phyloP scores from a whole-genome alignment of 2,329 filamentous ascomycete genomes.

The Pseudogymnoascus verrucosus region DNA sequence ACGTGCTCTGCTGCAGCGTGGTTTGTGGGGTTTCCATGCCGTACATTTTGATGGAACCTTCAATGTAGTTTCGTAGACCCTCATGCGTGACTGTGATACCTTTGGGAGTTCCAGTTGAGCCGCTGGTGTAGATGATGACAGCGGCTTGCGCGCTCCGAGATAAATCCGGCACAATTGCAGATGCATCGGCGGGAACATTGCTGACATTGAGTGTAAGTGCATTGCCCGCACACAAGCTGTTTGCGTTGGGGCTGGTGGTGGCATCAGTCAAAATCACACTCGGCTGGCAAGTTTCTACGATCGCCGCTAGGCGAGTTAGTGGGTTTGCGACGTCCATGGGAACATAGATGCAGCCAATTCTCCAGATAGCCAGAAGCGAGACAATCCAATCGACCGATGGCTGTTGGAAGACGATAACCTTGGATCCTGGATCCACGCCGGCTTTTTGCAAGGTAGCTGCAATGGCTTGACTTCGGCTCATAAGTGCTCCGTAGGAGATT shows the following conservation, averaged over 20 bases:
- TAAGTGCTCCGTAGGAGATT: conserved; percentile 32
- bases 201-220: conserved; percentile 7
- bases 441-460: conserved; percentile 22
- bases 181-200: conserved; percentile 13
- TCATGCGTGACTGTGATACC: conserved; percentile 30
- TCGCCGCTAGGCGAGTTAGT: conserved; percentile 24
- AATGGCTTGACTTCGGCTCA: conserved; percentile 29
- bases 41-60: conserved; percentile 13
- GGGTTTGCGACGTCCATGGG: conserved; percentile 33
- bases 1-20: conserved; percentile 18
- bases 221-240: conserved; percentile 4
- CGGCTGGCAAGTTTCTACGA: conserved; percentile 26
- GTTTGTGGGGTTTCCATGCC: conserved; percentile 11
- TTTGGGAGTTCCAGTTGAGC: conserved; percentile 31
- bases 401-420: conserved; percentile 35
- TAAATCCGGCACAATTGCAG: conserved; percentile 11
- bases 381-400: conserved; percentile 30
- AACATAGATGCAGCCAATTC: conserved; percentile 32
- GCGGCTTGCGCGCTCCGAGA: conserved; percentile 26
- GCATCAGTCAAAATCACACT: conserved; percentile 24
- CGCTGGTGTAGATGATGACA: conserved; percentile 21
- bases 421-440: conserved; percentile 17
- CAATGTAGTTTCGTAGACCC: conserved; percentile 21
- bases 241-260: conserved; percentile 13
- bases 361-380: conserved; percentile 35